Conservation (phyloP, 495 filamentous ascomycete genomes). For the Paragyromitra xinjiangensis region DNA sequence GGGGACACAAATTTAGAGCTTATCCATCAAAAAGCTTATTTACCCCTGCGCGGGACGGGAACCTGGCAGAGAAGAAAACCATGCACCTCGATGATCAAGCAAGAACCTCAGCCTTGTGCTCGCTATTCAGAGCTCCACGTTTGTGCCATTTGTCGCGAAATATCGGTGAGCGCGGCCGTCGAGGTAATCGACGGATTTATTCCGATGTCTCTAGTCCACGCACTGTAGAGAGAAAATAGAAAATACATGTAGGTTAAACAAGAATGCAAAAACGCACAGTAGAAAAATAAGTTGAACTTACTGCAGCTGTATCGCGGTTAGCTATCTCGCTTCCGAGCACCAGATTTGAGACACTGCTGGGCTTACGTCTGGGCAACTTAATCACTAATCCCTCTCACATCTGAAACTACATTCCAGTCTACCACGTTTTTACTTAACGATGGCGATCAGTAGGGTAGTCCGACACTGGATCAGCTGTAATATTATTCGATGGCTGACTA, state of each 20-base stretch:
- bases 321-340: not conserved
- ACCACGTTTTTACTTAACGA: not conserved
- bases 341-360: not conserved
- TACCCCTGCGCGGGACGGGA: slow-evolving; percentile 3
- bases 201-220: not conserved
- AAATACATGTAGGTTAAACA: not conserved
- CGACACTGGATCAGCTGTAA: not conserved
- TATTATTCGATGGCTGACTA: not conserved
- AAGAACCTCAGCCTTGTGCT: not conserved
- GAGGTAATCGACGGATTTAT: not conserved
- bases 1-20: slow-evolving; percentile 29
- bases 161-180: not conserved
- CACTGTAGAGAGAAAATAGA: not conserved
- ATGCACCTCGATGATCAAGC: slow-evolving; percentile 21
- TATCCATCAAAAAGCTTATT: slow-evolving; percentile 25
- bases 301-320: not conserved
- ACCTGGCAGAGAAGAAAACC: not conserved
- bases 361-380: not conserved
- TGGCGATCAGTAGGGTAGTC: not conserved
- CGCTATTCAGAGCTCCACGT: not conserved
- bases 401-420: slow-evolving; percentile 1
- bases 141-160: not conserved
- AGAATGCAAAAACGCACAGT: not conserved
- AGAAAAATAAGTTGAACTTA: not conserved
- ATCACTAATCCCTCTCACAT: not conserved